Evolutionary conservation across 1,284 basidiomycete species (phyloP), one percentile per base, ranked within the genome.

Genomic region (Boletus mariae): DNA sequence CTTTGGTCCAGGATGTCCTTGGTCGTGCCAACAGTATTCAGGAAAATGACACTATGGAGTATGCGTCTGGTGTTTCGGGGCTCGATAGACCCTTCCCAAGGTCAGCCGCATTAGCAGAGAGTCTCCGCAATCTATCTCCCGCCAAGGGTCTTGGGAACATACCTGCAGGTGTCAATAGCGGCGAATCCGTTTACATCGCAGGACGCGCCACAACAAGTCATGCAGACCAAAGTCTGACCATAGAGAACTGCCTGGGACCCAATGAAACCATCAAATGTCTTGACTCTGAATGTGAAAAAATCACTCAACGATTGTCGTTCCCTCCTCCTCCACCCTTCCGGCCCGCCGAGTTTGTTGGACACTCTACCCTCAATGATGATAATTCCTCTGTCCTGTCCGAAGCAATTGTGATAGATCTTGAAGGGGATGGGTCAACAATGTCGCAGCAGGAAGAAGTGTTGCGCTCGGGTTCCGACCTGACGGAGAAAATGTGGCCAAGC

Each of bases 251-350:
- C 25, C 17, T 38, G 13, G 32, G 28, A 11, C 49, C 29, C 5
- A 49, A 55, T 17, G 51, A 51, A 54, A 29, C 23, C 23, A 12
- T 45, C 2, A 48, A 26, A 31, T 38, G 26, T 11, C 47, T 44
- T 13, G 44, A 51, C 20, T 51, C 46, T 2, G 50, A 47, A 17
- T n/a, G 20, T 29, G 34, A 47, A 35, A 51, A 29, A 45, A 46
- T 55, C 38, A 45, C 45, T 20, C 58, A 45, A 35, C 58, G 25
- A 15, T 29, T 57, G 37, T 57, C 59, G 20, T 66, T 62, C 54
- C 63, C 65, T 40, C 54, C 62, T 11, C 59, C 65, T 43, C 56
- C 54, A 17, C 37, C 37, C 6, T 54, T 54, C 28, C 31, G 54
- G 1, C 45, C 56, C 12, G 31, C 31, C 8, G 61, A 56, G 23